These are phyloP conservation scores for Aspergillus heteromorphus DNA, from an alignment of 495 filamentous ascomycete species.

Conservation along the genomic window DNA sequence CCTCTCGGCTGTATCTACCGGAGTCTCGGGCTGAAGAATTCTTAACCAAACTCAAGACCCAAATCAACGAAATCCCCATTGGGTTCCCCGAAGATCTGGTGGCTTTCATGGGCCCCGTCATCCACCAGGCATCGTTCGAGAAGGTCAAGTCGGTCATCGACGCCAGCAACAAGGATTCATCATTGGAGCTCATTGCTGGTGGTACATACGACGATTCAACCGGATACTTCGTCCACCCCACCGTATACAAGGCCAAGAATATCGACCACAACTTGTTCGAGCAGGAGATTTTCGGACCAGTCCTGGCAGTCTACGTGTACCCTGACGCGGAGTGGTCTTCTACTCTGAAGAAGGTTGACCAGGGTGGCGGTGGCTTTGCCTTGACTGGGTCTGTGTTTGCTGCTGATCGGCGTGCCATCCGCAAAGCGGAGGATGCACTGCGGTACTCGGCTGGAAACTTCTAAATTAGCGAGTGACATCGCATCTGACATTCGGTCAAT, in stretches of 20 bases:
- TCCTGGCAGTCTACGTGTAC: slow-evolving; percentile 67
- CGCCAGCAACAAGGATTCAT: slow-evolving; percentile 57
- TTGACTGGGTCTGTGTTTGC: slow-evolving; percentile 79
- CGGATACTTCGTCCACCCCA: slow-evolving; percentile 70
- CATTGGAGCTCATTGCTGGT: slow-evolving; percentile 59
- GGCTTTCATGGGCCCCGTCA: slow-evolving; percentile 74
- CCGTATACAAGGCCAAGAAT: slow-evolving; percentile 58
- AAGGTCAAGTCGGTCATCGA: slow-evolving; percentile 65
- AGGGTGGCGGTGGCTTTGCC: slow-evolving; percentile 58
- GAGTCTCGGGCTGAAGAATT: slow-evolving; percentile 61
- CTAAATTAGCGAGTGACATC: slow-evolving; percentile 57
- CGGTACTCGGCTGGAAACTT: slow-evolving; percentile 80
- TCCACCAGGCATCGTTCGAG: slow-evolving; percentile 65
- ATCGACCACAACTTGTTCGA: slow-evolving; percentile 61
- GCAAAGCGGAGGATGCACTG: slow-evolving; percentile 66
- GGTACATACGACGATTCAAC: slow-evolving; percentile 62
- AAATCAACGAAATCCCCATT: slow-evolving; percentile 36
- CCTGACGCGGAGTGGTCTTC: slow-evolving; percentile 53
- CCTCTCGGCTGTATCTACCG: slow-evolving; percentile 70
- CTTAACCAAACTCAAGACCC: slow-evolving; percentile 43
- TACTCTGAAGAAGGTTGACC: slow-evolving; percentile 53
- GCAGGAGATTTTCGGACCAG: slow-evolving; percentile 73
- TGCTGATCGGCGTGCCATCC: slow-evolving; percentile 57
- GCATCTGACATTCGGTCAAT: background rate
- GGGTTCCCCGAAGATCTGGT: slow-evolving; percentile 55